Conservation (phyloP, 2,329 filamentous ascomycete species). For the Pseudocercospora musae region DNA sequence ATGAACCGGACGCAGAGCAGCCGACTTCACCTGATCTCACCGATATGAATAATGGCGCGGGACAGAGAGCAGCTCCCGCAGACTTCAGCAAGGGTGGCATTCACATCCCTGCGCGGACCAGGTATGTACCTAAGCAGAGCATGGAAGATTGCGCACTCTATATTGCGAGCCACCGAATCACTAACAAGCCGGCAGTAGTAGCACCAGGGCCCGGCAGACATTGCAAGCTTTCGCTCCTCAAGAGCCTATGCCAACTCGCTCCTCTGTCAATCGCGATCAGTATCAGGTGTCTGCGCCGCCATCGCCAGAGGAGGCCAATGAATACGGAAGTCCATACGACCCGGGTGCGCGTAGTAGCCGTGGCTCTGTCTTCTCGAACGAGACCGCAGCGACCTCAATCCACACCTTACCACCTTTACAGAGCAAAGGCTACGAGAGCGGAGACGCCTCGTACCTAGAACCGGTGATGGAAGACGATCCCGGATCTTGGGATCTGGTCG, state of each 20-base stretch:
- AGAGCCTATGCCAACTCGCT: conserved; percentile 11
- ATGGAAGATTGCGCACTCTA: neutral
- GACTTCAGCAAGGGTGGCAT: conserved; percentile 21
- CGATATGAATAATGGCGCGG: conserved; percentile 23
- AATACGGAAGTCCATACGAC: conserved; percentile 18
- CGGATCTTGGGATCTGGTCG: conserved; percentile 53
- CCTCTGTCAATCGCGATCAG: conserved; percentile 4
- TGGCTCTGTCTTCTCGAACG: conserved; percentile 36
- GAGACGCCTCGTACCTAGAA: conserved; percentile 43
- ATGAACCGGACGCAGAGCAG: conserved; percentile 16
- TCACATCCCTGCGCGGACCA: conserved; percentile 26
- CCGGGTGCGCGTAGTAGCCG: conserved; percentile 34
- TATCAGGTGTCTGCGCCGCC: conserved; percentile 9
- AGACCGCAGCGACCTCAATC: conserved; percentile 37
- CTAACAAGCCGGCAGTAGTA: conserved; percentile 7
- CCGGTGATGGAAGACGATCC: conserved; percentile 54
- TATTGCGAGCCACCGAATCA: neutral
- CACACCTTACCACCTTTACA: conserved; percentile 42
- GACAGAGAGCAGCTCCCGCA: conserved; percentile 11
- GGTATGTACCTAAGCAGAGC: conserved; percentile 14
- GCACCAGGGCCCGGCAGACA: neutral
- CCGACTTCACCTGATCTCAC: conserved; percentile 25
- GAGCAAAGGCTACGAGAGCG: conserved; percentile 40
- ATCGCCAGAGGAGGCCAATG: conserved; percentile 17
- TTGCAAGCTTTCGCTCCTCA: conserved; percentile 5